A percentile compares a stretch with the other conserved stretches of the same genome.
Conservation (phyloP, 192 early-diverging fungal genomes). For the Coemansia sp. region DNA sequence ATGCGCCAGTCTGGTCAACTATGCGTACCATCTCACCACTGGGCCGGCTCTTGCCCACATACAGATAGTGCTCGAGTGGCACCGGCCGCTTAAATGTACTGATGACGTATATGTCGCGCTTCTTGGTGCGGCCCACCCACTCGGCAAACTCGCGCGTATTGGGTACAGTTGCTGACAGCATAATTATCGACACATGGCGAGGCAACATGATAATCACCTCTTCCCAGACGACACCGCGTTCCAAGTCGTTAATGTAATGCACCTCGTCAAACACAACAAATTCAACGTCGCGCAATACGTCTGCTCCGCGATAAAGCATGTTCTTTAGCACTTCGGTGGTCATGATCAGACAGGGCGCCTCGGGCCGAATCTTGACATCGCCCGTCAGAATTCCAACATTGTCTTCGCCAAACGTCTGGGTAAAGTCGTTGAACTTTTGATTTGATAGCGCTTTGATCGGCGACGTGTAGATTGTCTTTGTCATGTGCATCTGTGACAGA, state of each 20-base stretch:
- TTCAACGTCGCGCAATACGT: conserved; percentile 95
- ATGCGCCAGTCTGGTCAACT: conserved; percentile 67
- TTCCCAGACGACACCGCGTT: conserved; percentile 98
- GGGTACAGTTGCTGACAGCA: conserved; percentile 95
- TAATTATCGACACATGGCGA: conserved; percentile 88
- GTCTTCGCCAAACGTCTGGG: conserved; percentile 78
- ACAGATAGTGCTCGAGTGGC: conserved; percentile 92
- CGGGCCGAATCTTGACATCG: conserved; percentile 94
- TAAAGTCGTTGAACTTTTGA: conserved; percentile 98
- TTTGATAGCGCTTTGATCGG: conserved; percentile 99
- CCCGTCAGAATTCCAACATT: conserved; percentile 96
- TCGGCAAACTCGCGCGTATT: conserved; percentile 99
- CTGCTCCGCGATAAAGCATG: conserved; percentile 97
- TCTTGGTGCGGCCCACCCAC: conserved; percentile 98
- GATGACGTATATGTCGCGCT: conserved; percentile 97
- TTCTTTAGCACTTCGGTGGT: conserved; percentile 97
- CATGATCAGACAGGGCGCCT: conserved; percentile 97
- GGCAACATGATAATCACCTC: conserved; percentile 99
- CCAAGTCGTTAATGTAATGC: conserved; percentile 95
- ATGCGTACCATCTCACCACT: conserved; percentile 85
- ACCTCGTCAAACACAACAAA: conserved; percentile 99
- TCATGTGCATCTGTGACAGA: conserved; percentile 91
- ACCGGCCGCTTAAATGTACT: conserved; percentile 90
- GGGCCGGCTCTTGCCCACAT: conserved; percentile 53
- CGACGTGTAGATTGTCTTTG: conserved; percentile 92